phyloP scores from a whole-genome alignment of 2,329 filamentous ascomycete species.

The Penicillium sp. region DNA sequence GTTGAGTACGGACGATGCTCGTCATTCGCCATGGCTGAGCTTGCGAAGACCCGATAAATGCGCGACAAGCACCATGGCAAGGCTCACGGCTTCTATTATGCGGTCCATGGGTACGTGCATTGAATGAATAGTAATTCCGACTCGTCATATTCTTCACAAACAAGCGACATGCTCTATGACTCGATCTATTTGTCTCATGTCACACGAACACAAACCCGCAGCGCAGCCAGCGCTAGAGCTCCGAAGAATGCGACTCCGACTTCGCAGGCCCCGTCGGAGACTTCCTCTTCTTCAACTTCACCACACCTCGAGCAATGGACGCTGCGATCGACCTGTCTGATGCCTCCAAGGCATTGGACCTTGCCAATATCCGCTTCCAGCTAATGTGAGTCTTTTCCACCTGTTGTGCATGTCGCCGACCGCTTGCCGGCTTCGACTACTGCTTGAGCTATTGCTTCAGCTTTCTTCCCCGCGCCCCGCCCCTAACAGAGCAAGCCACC shows the following conservation, averaged over 20 bases:
- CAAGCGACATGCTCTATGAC: background rate
- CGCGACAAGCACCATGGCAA: background rate
- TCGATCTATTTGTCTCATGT: background rate
- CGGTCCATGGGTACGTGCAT: background rate
- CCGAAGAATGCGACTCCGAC: constrained; percentile 12
- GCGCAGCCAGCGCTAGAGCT: constrained; percentile 1
- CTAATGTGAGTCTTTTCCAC: constrained; percentile 68
- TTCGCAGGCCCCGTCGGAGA: constrained; percentile 13
- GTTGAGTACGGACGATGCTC: background rate
- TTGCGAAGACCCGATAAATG: constrained; percentile 8
- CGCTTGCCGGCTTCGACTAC: background rate
- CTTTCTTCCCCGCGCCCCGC: constrained; percentile 16
- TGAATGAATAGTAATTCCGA: background rate
- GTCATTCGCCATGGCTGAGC: background rate
- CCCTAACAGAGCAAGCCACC: constrained; percentile 3
- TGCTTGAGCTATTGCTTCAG: background rate
- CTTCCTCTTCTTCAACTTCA: constrained; percentile 15
- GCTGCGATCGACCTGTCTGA: constrained; percentile 85
- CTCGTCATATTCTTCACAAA: background rate
- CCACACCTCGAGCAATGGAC: constrained; percentile 66
- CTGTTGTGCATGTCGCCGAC: constrained; percentile 4
- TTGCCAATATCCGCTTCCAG: constrained; percentile 90
- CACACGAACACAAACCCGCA: background rate
- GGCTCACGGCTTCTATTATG: background rate
- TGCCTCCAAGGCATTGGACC: constrained; percentile 79